Evolutionary conservation across 345 rosid genomes (phyloP), one percentile per base, ranked within the genome.

Genomic region (Gossypium anomalum): DNA sequence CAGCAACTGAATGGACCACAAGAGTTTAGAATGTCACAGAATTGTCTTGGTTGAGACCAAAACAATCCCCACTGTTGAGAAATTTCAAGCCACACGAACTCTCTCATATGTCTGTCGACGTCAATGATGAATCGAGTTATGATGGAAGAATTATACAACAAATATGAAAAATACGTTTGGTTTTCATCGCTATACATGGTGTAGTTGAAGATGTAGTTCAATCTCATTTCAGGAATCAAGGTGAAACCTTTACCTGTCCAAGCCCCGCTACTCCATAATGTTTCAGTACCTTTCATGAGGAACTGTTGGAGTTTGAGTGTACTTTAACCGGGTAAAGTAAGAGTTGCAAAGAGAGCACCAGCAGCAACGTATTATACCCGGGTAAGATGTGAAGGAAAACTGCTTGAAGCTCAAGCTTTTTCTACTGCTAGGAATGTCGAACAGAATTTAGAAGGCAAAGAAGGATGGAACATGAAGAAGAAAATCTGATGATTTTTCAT

Each of bases 181-280:
- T 75, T 45, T 23, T 78, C 55, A 48, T 79, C 67, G 1, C 76
- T 60, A 12, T 82, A 62, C n/a, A 85, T 79, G 66, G 48, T 48
- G 57, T 77, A 84, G 43, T 71, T 58, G 63, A 71, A 56, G 61
- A 53, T 34, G 29, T 29, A 55, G 10, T 77, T 71, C 38, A 55
- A 38, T 71, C 52, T 71, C 51, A 55, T 41, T 55, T 56, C 34
- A 34, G 75, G 64, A 0, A 58, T 56, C 4, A 79, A 82, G 9
- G 79, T 81, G 38, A 87, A 87, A 61, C 80, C 25, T 1, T 45
- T 2, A 5, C 84, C 91, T 60, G 81, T 82, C 91, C 89, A 87
- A 1, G 86, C 73, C 16, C 91, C 91, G n/a, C 74, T 72, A 0
- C 79, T 25, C 47, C 70, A 81, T 55, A 29, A 22, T 41, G 55